These are phyloP conservation scores for Allomyces javanicus DNA, from an alignment of 192 early-diverging fungal species.

Conservation along the genomic window DNA sequence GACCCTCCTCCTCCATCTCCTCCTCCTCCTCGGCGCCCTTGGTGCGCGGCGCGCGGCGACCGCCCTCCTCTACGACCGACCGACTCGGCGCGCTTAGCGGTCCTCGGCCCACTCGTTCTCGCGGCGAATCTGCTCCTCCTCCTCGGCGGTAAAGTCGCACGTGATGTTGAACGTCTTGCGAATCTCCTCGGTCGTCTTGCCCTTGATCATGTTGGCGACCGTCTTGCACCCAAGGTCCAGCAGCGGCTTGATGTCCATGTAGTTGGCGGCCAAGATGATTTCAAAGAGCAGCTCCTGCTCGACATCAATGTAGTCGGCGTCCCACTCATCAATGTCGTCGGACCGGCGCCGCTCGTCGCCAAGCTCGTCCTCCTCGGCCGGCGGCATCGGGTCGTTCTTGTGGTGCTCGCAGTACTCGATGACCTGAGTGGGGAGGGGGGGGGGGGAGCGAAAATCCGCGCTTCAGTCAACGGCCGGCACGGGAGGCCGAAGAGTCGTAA, in stretches of 20 bases:
- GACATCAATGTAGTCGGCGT: constrained; percentile 55
- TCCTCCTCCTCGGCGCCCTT: no score
- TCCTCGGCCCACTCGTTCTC: constrained; percentile 64
- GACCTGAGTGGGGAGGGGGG: constrained; percentile 24
- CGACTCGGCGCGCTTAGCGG: constrained; percentile 10
- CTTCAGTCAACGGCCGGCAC: no score
- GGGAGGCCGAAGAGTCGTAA: no score
- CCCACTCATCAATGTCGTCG: constrained; percentile 61
- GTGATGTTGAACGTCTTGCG: constrained; percentile 85
- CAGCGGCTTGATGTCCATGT: constrained; percentile 90
- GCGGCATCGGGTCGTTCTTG: constrained; percentile 39
- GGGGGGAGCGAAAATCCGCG: not conserved
- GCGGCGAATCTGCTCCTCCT: constrained; percentile 73
- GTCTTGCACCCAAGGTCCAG: constrained; percentile 96
- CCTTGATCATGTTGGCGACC: constrained; percentile 93
- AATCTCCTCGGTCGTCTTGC: constrained; percentile 83
- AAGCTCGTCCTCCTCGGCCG: constrained; percentile 20
- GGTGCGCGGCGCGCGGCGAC: no score
- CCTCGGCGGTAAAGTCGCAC: constrained; percentile 81
- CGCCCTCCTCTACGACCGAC: no score
- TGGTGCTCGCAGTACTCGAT: constrained; percentile 73
- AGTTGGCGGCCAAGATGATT: constrained; percentile 68
- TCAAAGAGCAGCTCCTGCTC: constrained; percentile 64
- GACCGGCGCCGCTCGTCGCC: constrained; percentile 34
- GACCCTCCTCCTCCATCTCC: no score